A percentile compares a stretch with the other conserved stretches of the same genome.
Conservation (phyloP, 2,329 filamentous ascomycete genomes). For the Ophioceras dolichostomum region DNA sequence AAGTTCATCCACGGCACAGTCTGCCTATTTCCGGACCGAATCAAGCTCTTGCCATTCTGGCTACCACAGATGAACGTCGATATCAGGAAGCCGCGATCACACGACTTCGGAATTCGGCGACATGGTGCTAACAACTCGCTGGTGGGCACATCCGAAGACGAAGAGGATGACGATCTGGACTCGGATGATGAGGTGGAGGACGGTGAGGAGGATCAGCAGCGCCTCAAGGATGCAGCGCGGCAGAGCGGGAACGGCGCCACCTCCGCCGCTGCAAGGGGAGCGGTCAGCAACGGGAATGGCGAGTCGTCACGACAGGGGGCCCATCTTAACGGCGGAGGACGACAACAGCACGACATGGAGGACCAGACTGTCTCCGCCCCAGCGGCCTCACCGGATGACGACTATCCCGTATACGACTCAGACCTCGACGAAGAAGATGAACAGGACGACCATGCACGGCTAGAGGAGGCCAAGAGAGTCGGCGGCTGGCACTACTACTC, state of each 20-base stretch:
- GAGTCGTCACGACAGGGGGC: slow-evolving; percentile 25
- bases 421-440: slow-evolving; percentile 69
- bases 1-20: slow-evolving; percentile 98
- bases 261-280: background rate
- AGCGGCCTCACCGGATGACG: slow-evolving; percentile 41
- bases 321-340: slow-evolving; percentile 18
- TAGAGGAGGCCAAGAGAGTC: slow-evolving; percentile 65
- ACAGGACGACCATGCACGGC: slow-evolving; percentile 54
- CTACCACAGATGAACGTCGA: slow-evolving; percentile 97
- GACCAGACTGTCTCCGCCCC: slow-evolving; percentile 63
- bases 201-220: slow-evolving; percentile 16
- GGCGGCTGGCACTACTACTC: slow-evolving; percentile 68
- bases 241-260: too few relatives aligned
- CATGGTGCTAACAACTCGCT: slow-evolving; percentile 62
- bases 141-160: slow-evolving; percentile 66
- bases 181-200: slow-evolving; percentile 37
- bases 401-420: slow-evolving; percentile 85
- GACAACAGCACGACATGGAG: slow-evolving; percentile 51
- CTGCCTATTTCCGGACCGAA: slow-evolving; percentile 72
- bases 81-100: slow-evolving; percentile 82
- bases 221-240: too few relatives aligned
- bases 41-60: slow-evolving; percentile 91
- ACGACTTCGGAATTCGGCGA: slow-evolving; percentile 83
- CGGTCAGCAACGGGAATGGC: slow-evolving; percentile 12
- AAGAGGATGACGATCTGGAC: slow-evolving; percentile 61